Evolutionary conservation across 306 rosid genomes (phyloP).

Genomic region (Pachyrhizus erosus): DNA sequence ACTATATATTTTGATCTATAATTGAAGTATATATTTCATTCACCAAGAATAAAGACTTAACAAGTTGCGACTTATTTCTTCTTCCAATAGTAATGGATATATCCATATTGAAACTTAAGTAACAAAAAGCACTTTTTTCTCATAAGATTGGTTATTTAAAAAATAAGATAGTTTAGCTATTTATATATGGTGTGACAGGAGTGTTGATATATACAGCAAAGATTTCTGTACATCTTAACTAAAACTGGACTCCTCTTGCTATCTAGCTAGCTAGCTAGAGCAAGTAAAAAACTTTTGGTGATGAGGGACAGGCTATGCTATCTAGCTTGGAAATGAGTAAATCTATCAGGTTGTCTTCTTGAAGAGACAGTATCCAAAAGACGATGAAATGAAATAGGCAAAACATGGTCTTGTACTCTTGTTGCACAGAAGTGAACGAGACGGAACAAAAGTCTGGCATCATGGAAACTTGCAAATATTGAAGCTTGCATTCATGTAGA

Average conservation of each 20-base stretch:
- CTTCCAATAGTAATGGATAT: background rate
- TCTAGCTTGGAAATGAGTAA: conserved; percentile 43
- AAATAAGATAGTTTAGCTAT: background rate
- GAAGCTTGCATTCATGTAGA: conserved; percentile 36
- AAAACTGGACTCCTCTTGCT: background rate
- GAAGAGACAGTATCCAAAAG: background rate
- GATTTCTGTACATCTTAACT: background rate
- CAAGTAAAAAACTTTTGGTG: conserved; percentile 13
- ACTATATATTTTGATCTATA: background rate
- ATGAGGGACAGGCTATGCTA: background rate
- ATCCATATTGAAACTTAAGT: background rate
- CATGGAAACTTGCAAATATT: conserved; percentile 34
- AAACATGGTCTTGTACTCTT: conserved; percentile 2
- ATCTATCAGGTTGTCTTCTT: conserved; percentile 32
- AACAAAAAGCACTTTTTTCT: background rate
- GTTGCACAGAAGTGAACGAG: conserved; percentile 35
- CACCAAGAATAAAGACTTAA: background rate
- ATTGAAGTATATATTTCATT: background rate
- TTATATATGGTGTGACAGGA: background rate
- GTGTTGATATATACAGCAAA: background rate
- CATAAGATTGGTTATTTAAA: background rate
- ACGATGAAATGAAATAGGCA: conserved; percentile 37
- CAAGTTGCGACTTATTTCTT: background rate
- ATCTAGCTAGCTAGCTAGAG: conserved; percentile 9
- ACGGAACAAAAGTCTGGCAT: conserved; percentile 38